A percentile compares a stretch with the other conserved stretches of the same genome.
These are phyloP conservation scores for Xylaria palmicola DNA, from an alignment of 495 filamentous ascomycete genomes.

Conservation along the genomic window DNA sequence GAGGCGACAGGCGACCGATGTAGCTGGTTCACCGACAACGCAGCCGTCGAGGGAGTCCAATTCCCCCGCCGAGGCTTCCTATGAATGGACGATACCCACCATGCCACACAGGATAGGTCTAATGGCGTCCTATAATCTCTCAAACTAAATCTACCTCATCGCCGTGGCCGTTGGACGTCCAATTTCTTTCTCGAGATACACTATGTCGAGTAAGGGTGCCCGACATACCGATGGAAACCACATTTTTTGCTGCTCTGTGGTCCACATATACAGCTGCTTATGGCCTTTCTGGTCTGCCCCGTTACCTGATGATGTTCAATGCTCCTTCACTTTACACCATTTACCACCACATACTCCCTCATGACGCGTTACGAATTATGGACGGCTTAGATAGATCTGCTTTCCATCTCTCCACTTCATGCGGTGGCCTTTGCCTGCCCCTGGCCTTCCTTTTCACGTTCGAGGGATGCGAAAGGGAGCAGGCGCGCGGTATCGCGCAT, in stretches of 20 bases:
- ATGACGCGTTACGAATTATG: slow-evolving; percentile 12
- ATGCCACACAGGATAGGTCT: background rate
- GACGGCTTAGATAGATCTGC: slow-evolving; percentile 14
- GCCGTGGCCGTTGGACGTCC: background rate
- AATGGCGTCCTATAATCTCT: background rate
- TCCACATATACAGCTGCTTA: background rate
- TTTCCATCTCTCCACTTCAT: background rate
- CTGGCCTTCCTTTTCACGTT: no score
- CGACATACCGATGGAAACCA: background rate
- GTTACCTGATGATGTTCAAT: background rate
- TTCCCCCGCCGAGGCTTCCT: slow-evolving; percentile 65
- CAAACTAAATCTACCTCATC: background rate
- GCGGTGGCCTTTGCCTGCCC: no score
- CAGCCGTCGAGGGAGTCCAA: slow-evolving; percentile 77
- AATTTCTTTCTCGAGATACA: background rate
- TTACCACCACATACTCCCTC: background rate
- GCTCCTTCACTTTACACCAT: background rate
- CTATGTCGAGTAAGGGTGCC: background rate
- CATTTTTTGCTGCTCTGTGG: background rate
- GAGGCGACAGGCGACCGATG: slow-evolving; percentile 76
- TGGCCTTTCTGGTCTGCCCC: background rate
- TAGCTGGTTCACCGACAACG: slow-evolving; percentile 89
- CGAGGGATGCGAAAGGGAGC: no score
- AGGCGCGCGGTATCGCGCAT: no score
- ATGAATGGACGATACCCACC: slow-evolving; percentile 13